Percentiles rank a stretch among this genome's conserved stretches.
Conservation (phyloP, 78 protist genomes). For the Dictyostelium brefeldianum region DNA sequence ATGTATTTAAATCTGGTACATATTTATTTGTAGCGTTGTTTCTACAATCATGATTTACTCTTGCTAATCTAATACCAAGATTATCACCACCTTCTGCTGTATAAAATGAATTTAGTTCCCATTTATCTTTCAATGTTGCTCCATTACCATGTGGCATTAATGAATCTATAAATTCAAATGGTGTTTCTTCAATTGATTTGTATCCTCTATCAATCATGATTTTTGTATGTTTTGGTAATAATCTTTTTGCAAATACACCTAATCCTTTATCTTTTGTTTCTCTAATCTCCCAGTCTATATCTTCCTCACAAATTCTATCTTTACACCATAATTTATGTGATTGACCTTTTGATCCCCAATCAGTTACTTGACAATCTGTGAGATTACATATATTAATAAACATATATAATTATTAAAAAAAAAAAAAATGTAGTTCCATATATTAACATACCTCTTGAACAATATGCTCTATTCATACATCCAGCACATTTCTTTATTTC, state of each 20-base stretch:
- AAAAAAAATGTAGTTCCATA: too few species aligned
- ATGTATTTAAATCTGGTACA: conserved; percentile 29
- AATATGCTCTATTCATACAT: conserved; percentile 16
- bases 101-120: conserved; percentile 42
- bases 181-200: conserved; percentile 25
- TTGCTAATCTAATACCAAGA: conserved; percentile 43
- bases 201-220: conserved; percentile 50
- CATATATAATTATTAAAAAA: too few species aligned
- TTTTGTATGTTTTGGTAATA: conserved; percentile 32
- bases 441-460: neutral
- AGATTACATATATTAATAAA: too few species aligned
- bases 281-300: conserved; percentile 41
- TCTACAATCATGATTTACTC: conserved; percentile 55
- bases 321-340: conserved; percentile 38
- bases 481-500: conserved; percentile 43
- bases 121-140: conserved; percentile 34
- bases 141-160: conserved; percentile 15
- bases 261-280: conserved; percentile 25
- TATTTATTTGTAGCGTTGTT: conserved; percentile 45
- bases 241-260: conserved; percentile 42
- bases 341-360: conserved; percentile 32
- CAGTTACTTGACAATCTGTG: conserved; percentile 44
- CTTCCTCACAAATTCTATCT: conserved; percentile 37
- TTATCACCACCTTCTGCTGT: conserved; percentile 50
- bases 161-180: conserved; percentile 11